phyloP scores from a whole-genome alignment of 2,329 filamentous ascomycete species.

The Scedosporium aurantiacum region DNA sequence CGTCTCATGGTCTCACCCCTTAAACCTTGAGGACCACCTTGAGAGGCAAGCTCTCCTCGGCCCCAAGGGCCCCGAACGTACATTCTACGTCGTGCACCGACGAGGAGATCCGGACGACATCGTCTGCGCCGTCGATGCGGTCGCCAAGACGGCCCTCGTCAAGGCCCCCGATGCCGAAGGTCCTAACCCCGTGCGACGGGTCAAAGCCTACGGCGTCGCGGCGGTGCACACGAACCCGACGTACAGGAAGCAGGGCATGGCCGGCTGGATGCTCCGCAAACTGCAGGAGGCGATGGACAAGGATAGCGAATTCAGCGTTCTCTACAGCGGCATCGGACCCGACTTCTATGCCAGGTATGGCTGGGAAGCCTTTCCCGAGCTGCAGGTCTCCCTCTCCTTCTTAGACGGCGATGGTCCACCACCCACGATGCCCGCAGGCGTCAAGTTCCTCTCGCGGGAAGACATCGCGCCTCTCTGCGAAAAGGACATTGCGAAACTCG shows the following conservation, averaged over 20 bases:
- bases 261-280: slow-evolving; percentile 20
- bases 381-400: slow-evolving; percentile 21
- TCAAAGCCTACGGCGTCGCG: slow-evolving; percentile 20
- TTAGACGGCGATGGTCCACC: slow-evolving; percentile 10
- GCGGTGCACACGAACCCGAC: slow-evolving; percentile 24
- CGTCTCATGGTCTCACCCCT: slow-evolving; percentile 18
- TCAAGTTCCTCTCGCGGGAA: slow-evolving; percentile 14
- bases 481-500: slow-evolving; percentile 16
- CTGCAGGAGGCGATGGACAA: slow-evolving; percentile 22
- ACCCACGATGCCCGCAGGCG: slow-evolving; percentile 11
- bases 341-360: slow-evolving; percentile 22
- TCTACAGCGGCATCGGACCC: slow-evolving; percentile 24
- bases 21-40: slow-evolving; percentile 18
- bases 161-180: background rate
- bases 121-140: background rate
- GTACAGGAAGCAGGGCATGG: slow-evolving; percentile 23
- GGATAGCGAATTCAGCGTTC: slow-evolving; percentile 21
- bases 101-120: slow-evolving; percentile 1
- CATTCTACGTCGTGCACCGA: slow-evolving; percentile 5
- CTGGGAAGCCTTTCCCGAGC: slow-evolving; percentile 21
- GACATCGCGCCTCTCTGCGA: slow-evolving; percentile 17
- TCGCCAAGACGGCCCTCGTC: slow-evolving; percentile 4
- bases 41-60: slow-evolving; percentile 17
- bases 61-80: slow-evolving; percentile 14
- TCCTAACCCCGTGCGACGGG: slow-evolving; percentile 13